phyloP scores from a whole-genome alignment of 257 asterid species.

The Cordia subcordata region DNA sequence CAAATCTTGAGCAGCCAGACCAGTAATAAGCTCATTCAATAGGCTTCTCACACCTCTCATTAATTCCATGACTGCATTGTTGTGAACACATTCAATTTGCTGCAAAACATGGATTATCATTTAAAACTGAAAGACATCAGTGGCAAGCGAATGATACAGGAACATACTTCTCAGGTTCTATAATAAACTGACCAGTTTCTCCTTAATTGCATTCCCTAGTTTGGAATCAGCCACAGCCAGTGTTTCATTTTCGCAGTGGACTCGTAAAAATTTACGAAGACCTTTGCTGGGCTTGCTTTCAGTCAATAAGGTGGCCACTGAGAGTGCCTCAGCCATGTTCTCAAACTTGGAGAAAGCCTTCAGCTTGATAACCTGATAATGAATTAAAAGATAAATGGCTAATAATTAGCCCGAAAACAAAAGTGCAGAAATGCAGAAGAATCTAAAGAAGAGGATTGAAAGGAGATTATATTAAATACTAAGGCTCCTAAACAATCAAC shows the following conservation, averaged over 20 bases:
- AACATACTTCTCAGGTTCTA: not conserved
- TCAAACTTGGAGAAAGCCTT: conserved; percentile 81
- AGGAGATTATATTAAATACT: too few relatives aligned
- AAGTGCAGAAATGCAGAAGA: too few relatives aligned
- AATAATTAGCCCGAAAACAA: too few relatives aligned
- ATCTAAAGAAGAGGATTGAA: too few relatives aligned
- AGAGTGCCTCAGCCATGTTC: conserved; percentile 71
- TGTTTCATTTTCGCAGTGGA: conserved; percentile 62
- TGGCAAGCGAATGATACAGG: not conserved
- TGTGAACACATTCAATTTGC: conserved; percentile 88
- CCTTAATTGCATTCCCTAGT: conserved; percentile 76
- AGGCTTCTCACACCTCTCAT: conserved; percentile 93
- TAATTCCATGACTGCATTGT: conserved; percentile 74
- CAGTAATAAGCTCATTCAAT: conserved; percentile 73
- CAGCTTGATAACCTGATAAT: conserved; percentile 57
- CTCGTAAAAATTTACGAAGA: conserved; percentile 65
- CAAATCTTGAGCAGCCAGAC: conserved; percentile 76
- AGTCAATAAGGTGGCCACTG: conserved; percentile 61
- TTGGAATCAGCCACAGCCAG: conserved; percentile 82
- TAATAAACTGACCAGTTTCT: conserved; percentile 60
- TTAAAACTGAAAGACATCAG: not conserved
- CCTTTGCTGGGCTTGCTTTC: conserved; percentile 77
- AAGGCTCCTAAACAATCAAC: too few relatives aligned
- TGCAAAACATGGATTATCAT: conserved; percentile 15
- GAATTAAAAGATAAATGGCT: not conserved